Base-by-base conservation (phyloP, 768 basidiomycete genomes). In the Agrocybe praecox region DNA sequence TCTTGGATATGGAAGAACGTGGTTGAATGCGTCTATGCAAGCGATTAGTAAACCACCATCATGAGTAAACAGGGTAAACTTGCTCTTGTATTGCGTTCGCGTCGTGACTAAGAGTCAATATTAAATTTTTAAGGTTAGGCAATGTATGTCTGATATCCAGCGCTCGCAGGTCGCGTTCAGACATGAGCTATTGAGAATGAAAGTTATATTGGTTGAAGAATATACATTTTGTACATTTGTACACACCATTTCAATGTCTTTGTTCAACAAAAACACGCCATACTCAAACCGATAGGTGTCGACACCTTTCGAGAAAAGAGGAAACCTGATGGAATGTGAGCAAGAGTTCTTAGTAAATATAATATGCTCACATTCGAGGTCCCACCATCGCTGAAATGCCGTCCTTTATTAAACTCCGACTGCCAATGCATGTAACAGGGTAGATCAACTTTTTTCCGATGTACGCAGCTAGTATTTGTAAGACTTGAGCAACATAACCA, bases 251-350 rank as follows among this genome's bases (percentile, higher is more conserved):
- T 99, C 96, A 62, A 99, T 95, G 72, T 99, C 82, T 73, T 98
- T 99, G 76, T 99, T 99, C 29, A 98, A 78, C 42, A 99, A 74
- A 71, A 95, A 98, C 4, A 98, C 96, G 3, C 88, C 97, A 75
- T 98, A 99, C 71, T 98, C 96, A 66, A 96, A 99, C 22, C 97
- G 83, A 73, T 98, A 98, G 43, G 89, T 90, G 69, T 98, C 97
- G 56, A 98, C 96, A 5, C 96, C 95, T 74, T 85, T 92, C 1
- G 92, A 88, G 71, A 94, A 99, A 26, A 99, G 75, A 17, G 97
- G 97, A 71, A 98, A 99, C 82, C 96, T 97, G 52, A 26, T 6
- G 22, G 12, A 53, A 48, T 18, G 55, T 43, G 21, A 55, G 46
- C 22, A n/a, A 21, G 49, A 9, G 29, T 23, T n/a, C 33, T 15